A percentile compares a stretch with the other conserved stretches of the same genome.
Conservation (phyloP, 208 protist genomes). For the Trypanosomatidae sp. region DNA sequence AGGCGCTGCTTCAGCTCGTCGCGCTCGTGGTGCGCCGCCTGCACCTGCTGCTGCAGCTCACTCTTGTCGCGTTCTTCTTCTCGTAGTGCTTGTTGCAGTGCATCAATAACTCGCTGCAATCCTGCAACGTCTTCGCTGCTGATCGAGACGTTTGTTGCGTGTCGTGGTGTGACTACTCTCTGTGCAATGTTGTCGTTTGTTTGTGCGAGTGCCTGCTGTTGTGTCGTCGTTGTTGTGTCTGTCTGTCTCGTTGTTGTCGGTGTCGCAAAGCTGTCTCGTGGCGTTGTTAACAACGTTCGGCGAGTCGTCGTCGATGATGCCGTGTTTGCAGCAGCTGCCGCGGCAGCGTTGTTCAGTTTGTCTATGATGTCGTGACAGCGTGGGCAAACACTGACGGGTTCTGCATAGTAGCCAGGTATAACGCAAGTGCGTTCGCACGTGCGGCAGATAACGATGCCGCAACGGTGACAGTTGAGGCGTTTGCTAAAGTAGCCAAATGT, state of each 20-base stretch:
- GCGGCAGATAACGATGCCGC: constrained; percentile 50
- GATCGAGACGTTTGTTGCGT: too few relatives aligned
- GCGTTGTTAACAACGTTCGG: not conserved
- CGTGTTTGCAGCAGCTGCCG: too few relatives aligned
- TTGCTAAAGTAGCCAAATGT: constrained; percentile 35
- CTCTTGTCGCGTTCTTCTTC: not conserved
- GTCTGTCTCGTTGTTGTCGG: not conserved
- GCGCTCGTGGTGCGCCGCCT: constrained; percentile 1
- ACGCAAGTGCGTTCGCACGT: constrained; percentile 14
- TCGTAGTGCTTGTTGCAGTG: constrained; percentile 1
- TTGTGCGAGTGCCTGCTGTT: not conserved
- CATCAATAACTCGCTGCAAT: not conserved
- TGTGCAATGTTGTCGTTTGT: not conserved
- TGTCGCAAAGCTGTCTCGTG: not conserved
- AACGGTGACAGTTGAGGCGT: constrained; percentile 46
- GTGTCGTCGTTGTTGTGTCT: not conserved
- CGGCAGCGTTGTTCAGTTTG: too few relatives aligned
- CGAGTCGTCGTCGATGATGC: not conserved
- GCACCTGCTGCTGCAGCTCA: constrained; percentile 5
- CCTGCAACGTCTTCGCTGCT: too few relatives aligned
- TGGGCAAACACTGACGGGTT: constrained; percentile 30
- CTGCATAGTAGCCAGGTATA: constrained; percentile 28
- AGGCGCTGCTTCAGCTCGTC: constrained; percentile 10
- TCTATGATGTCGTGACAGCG: constrained; percentile 27
- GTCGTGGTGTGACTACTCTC: not conserved